Evolutionary conservation across 176 grass and related monocot species (phyloP).

Genomic region (Oryza punctata): DNA sequence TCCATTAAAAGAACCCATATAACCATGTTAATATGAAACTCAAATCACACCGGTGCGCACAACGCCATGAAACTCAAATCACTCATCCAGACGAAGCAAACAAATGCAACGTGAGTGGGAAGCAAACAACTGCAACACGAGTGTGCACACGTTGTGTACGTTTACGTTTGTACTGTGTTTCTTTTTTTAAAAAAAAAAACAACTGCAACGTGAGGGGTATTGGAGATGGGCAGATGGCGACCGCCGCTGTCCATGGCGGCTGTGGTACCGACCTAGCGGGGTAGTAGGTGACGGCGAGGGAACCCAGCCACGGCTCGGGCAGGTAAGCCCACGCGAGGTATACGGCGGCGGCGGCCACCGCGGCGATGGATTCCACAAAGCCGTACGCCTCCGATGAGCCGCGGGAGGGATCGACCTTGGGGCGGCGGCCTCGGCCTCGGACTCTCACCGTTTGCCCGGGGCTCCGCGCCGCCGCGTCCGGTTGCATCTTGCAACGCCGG

Average conservation of each 20-base stretch:
- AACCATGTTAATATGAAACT: neutral
- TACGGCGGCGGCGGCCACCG: constrained; percentile 44
- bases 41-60: neutral
- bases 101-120: too few relatives aligned
- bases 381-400: constrained; percentile 64
- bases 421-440: constrained; percentile 44
- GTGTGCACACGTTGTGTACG: too few relatives aligned
- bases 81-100: neutral
- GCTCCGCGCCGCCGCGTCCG: constrained; percentile 28
- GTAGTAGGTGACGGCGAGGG: constrained; percentile 71
- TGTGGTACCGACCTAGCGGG: constrained; percentile 61
- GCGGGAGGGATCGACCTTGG: neutral
- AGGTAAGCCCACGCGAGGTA: constrained; percentile 73
- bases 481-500: too few relatives aligned
- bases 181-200: too few relatives aligned
- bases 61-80: too few relatives aligned
- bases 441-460: constrained; percentile 51
- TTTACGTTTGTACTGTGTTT: too few relatives aligned
- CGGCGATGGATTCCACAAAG: constrained; percentile 78
- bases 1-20: neutral
- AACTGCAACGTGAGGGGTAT: too few relatives aligned
- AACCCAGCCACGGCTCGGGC: constrained; percentile 53
- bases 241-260: too few relatives aligned
- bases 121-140: too few relatives aligned
- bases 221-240: too few relatives aligned